Evolutionary conservation across 805 yeast species (phyloP).

Genomic region (Hyphopichia homilentoma): DNA sequence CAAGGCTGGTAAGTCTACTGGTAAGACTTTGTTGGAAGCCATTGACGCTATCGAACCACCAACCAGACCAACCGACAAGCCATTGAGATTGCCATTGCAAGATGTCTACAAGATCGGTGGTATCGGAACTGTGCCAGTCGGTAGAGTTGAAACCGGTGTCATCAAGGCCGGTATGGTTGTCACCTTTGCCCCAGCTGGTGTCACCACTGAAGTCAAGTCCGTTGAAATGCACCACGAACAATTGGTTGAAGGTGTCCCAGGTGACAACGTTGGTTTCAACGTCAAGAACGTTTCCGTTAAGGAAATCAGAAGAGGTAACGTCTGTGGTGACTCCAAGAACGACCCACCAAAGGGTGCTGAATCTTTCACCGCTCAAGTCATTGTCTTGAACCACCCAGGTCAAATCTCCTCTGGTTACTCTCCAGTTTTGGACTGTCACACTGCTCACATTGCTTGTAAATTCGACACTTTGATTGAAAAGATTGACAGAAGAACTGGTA

Average conservation of each 20-base stretch:
- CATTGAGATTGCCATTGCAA: slow-evolving; percentile 85
- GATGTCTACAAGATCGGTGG: slow-evolving; percentile 92
- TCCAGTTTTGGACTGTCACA: slow-evolving; percentile 90
- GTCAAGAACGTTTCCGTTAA: slow-evolving; percentile 86
- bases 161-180: slow-evolving; percentile 90
- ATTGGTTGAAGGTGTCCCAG: slow-evolving; percentile 76
- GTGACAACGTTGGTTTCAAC: slow-evolving; percentile 90
- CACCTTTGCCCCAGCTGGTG: slow-evolving; percentile 88
- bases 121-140: slow-evolving; percentile 90
- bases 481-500: slow-evolving; percentile 74
- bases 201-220: slow-evolving; percentile 86
- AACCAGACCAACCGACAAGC: slow-evolving; percentile 77
- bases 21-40: slow-evolving; percentile 82
- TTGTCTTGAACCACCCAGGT: slow-evolving; percentile 89
- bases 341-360: slow-evolving; percentile 80
- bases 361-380: slow-evolving; percentile 82
- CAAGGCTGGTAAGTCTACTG: slow-evolving; percentile 64
- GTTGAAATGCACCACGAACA: slow-evolving; percentile 87
- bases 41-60: slow-evolving; percentile 82
- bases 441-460: slow-evolving; percentile 90
- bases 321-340: slow-evolving; percentile 85
- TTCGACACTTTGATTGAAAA: slow-evolving; percentile 75
- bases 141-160: slow-evolving; percentile 90
- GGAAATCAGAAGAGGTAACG: slow-evolving; percentile 92
- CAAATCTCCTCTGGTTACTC: slow-evolving; percentile 88